Conservation (phyloP, 352 stramenopile species). For the Albugo laibachii region DNA sequence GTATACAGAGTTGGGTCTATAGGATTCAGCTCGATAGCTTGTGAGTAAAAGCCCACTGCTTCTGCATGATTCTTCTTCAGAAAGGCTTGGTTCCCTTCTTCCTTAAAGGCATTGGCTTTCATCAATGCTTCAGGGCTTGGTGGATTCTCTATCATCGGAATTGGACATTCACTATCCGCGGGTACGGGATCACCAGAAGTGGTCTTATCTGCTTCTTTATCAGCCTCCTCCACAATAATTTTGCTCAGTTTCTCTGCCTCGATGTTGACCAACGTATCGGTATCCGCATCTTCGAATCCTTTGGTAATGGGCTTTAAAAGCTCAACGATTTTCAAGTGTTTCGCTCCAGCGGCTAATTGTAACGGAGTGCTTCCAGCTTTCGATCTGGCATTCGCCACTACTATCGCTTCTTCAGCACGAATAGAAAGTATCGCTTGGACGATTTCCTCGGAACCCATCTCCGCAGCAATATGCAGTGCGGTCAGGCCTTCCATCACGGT, state of each 20-base stretch:
- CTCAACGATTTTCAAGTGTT: conserved; percentile 35
- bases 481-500: conserved; percentile 43
- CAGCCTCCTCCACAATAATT: background rate
- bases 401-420: conserved; percentile 21
- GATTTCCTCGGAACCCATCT: conserved; percentile 44
- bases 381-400: conserved; percentile 31
- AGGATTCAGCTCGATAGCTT: conserved; percentile 36
- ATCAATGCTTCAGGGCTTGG: conserved; percentile 8
- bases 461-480: conserved; percentile 49
- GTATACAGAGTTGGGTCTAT: conserved; percentile 49
- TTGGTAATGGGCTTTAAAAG: conserved; percentile 39
- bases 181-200: background rate
- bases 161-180: conserved; percentile 24
- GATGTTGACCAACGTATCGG: conserved; percentile 30
- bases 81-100: conserved; percentile 51
- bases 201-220: conserved; percentile 19
- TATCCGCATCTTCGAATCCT: conserved; percentile 28
- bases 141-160: conserved; percentile 20
- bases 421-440: conserved; percentile 29
- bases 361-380: conserved; percentile 40
- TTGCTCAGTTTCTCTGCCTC: conserved; percentile 43
- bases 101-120: conserved; percentile 30
- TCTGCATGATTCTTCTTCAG: conserved; percentile 31
- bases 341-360: conserved; percentile 54
- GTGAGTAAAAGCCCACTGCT: conserved; percentile 33